Percentiles rank a stretch among this genome's conserved stretches.
Conservation (phyloP, 2,329 filamentous ascomycete genomes). For the Cercospora janseana region DNA sequence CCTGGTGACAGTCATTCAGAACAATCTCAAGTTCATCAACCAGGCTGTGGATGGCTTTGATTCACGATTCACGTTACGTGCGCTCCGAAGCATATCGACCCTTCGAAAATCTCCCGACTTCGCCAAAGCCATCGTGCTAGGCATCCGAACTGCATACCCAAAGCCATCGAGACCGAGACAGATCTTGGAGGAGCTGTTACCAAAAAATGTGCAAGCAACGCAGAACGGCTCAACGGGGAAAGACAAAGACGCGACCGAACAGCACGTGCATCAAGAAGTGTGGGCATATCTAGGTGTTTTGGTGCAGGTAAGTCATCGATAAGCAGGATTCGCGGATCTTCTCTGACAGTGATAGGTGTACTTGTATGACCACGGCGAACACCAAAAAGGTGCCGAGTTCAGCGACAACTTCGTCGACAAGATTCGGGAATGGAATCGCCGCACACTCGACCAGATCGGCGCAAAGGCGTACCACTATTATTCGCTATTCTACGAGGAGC, state of each 20-base stretch:
- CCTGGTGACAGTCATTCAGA: conserved; percentile 75
- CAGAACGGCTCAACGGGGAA: conserved; percentile 23
- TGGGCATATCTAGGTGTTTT: conserved; percentile 42
- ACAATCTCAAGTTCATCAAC: conserved; percentile 87
- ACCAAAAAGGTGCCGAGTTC: conserved; percentile 77
- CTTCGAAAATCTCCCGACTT: conserved; percentile 72
- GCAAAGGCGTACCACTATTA: conserved; percentile 99
- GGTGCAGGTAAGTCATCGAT: conserved; percentile 33
- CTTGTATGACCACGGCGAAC: conserved; percentile 80
- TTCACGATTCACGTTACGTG: conserved; percentile 88
- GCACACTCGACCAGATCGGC: conserved; percentile 88
- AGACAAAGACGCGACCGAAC: conserved; percentile 28
- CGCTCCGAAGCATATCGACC: conserved; percentile 90
- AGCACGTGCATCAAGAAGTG: conserved; percentile 38
- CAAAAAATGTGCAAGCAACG: conserved; percentile 24
- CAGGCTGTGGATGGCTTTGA: conserved; percentile 91
- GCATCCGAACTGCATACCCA: conserved; percentile 37
- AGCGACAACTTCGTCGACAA: conserved; percentile 79
- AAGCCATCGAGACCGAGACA: conserved; percentile 33
- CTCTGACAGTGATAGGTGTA: conserved; percentile 66
- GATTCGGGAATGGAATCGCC: conserved; percentile 84
- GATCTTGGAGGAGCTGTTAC: conserved; percentile 36
- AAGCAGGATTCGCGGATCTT: not conserved
- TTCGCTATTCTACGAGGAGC: conserved; percentile 89
- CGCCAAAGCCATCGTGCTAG: conserved; percentile 35